phyloP scores from a whole-genome alignment of 2,329 filamentous ascomycete species.

The Chaetothyriales sp. region DNA sequence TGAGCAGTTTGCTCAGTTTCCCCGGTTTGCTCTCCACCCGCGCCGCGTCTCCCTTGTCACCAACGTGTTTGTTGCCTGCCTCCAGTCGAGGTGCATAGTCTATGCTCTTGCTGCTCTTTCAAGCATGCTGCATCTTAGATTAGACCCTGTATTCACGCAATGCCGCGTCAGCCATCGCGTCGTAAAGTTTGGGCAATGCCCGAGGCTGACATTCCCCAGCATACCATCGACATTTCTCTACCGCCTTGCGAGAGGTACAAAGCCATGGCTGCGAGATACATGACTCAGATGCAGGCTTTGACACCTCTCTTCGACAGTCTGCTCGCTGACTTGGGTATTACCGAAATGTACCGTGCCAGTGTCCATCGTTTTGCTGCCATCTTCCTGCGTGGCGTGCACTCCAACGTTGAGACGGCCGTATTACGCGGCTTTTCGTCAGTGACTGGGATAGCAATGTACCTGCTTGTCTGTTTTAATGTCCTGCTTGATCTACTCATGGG shows the following conservation, averaged over 20 bases:
- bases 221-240: conserved; percentile 40
- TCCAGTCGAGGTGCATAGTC: no score
- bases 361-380: conserved; percentile 31
- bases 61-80: no score
- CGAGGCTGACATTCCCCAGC: background rate
- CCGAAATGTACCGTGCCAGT: conserved; percentile 18
- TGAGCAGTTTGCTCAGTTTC: no score
- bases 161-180: background rate
- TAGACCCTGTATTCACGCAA: no score
- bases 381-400: conserved; percentile 38
- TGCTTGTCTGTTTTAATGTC: conserved; percentile 50
- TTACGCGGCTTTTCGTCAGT: conserved; percentile 43
- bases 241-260: conserved; percentile 40
- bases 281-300: conserved; percentile 31
- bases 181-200: background rate
- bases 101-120: no score
- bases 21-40: no score
- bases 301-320: conserved; percentile 39
- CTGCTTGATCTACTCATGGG: conserved; percentile 51
- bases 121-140: no score
- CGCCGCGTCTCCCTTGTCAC: no score
- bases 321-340: conserved; percentile 23
- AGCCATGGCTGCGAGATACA: conserved; percentile 35
- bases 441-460: conserved; percentile 42
- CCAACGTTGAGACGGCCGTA: conserved; percentile 46